Conservation (phyloP, 2,329 filamentous ascomycete species). For the Didymella pomorum region DNA sequence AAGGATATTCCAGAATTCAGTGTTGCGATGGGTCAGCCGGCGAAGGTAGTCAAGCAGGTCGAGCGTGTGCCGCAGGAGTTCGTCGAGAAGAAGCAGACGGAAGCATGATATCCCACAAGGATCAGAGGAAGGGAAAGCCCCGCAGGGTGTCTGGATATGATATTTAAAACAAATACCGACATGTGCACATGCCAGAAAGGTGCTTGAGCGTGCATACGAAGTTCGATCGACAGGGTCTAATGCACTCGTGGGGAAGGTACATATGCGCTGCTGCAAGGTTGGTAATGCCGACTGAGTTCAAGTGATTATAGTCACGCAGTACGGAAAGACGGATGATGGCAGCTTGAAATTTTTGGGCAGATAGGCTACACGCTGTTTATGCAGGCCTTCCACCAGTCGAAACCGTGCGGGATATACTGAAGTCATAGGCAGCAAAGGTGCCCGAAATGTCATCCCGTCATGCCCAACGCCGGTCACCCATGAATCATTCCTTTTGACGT, state of each 20-base stretch:
- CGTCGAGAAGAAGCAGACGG: background rate
- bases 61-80: conserved; percentile 23
- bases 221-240: conserved; percentile 2
- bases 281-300: background rate
- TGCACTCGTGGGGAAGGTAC: background rate
- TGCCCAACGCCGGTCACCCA: conserved; percentile 49
- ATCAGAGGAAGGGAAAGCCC: too few relatives aligned
- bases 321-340: conserved; percentile 35
- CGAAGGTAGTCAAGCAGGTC: conserved; percentile 60
- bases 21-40: conserved; percentile 72
- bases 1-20: conserved; percentile 73
- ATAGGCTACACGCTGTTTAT: conserved; percentile 39
- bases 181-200: background rate
- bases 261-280: background rate
- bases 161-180: background rate
- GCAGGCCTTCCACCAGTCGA: conserved; percentile 40
- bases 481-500: conserved; percentile 41
- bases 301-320: conserved; percentile 13
- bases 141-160: too few relatives aligned
- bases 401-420: conserved; percentile 43
- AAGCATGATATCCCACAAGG: too few relatives aligned
- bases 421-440: conserved; percentile 40
- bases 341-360: conserved; percentile 47
- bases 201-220: background rate
- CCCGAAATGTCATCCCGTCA: conserved; percentile 46